phyloP scores from a whole-genome alignment of 2,329 filamentous ascomycete species.

The Parascedosporium putredinis region DNA sequence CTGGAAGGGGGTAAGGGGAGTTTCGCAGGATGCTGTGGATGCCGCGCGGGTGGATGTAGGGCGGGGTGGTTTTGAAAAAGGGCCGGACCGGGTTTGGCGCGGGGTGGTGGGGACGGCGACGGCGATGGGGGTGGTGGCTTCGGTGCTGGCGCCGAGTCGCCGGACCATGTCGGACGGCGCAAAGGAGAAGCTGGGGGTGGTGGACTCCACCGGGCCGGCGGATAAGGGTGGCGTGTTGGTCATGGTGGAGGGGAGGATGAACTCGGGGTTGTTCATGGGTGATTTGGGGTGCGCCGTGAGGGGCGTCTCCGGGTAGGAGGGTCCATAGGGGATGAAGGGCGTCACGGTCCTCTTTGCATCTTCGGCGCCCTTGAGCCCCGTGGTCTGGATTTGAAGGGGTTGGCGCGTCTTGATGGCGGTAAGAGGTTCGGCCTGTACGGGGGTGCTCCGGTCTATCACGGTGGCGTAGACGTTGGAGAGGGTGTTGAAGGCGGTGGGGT shows the following conservation, averaged over 20 bases:
- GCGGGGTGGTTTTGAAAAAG: constrained; percentile 16
- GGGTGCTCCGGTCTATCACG: constrained; percentile 49
- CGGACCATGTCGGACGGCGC: constrained; percentile 6
- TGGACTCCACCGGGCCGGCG: constrained; percentile 35
- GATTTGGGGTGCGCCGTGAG: constrained; percentile 40
- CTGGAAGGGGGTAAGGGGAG: constrained; percentile 48
- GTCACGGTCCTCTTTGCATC: constrained; percentile 9
- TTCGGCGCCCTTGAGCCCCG: constrained; percentile 8
- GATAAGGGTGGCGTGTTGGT: constrained; percentile 50
- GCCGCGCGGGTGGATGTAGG: constrained; percentile 47
- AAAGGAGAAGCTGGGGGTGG: constrained; percentile 9
- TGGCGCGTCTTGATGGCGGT: constrained; percentile 36
- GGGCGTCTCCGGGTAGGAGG: constrained; percentile 42
- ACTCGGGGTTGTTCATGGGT: constrained; percentile 31
- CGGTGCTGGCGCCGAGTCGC: constrained; percentile 12
- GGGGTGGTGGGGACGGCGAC: constrained; percentile 4
- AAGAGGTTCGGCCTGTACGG: constrained; percentile 34
- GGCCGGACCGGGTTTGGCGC: not conserved
- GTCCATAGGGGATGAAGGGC: constrained; percentile 29
- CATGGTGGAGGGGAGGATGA: constrained; percentile 44
- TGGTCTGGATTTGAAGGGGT: constrained; percentile 14
- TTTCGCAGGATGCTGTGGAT: constrained; percentile 57
- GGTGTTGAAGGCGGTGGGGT: constrained; percentile 55
- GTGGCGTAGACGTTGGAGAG: constrained; percentile 55
- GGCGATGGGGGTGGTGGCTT: constrained; percentile 6